phyloP scores from a whole-genome alignment of 225 moss, liverwort and hornwort genomes.

The Climacium dendroides region DNA sequence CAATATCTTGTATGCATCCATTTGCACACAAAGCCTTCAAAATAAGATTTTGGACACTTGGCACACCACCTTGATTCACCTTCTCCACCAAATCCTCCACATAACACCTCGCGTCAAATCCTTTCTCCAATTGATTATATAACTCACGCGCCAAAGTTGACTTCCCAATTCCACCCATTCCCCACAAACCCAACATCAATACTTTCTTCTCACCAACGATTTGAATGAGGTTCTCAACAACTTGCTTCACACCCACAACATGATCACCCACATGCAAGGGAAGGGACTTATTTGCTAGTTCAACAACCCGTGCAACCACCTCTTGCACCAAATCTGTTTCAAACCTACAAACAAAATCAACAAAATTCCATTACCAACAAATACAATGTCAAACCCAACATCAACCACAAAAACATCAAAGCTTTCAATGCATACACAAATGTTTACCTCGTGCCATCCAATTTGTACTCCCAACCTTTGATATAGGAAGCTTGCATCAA shows the following conservation, averaged over 20 bases:
- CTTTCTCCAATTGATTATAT: not conserved
- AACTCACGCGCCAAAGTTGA: not conserved
- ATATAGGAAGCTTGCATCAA: rapidly evolving
- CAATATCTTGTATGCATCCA: not conserved
- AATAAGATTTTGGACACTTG: not conserved
- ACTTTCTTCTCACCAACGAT: not conserved
- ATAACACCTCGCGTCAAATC: not conserved
- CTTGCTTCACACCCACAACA: not conserved
- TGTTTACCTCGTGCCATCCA: not conserved
- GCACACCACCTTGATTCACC: not conserved
- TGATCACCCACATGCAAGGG: not conserved
- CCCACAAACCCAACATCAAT: not conserved
- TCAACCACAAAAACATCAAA: not conserved
- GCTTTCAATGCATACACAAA: rapidly evolving
- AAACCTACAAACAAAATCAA: not conserved
- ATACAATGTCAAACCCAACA: rapidly evolving
- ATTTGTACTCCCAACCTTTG: not conserved
- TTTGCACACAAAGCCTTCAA: not conserved
- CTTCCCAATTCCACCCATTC: not conserved
- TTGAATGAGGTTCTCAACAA: not conserved
- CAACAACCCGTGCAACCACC: not conserved
- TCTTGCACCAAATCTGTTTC: rapidly evolving
- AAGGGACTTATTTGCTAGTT: not conserved
- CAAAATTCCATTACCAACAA: not conserved
- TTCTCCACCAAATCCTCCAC: not conserved